A percentile compares a stretch with the other conserved stretches of the same genome.
phyloP scores from a whole-genome alignment of 2,329 filamentous ascomycete genomes.

The Geosmithia putterillii region DNA sequence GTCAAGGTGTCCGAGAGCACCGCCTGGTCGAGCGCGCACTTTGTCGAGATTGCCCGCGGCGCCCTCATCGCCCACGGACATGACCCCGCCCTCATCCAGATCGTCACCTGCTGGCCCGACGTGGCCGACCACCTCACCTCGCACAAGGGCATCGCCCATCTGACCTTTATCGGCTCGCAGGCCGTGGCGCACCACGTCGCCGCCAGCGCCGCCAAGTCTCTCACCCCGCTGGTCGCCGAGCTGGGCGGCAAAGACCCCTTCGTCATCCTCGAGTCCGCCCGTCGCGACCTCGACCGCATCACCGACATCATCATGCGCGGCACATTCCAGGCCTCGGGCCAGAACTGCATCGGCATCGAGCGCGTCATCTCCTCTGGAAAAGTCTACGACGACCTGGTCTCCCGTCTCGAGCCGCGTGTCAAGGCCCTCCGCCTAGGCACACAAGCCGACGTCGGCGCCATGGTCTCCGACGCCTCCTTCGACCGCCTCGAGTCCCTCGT shows the following conservation, averaged over 20 bases:
- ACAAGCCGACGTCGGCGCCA: slow-evolving; percentile 72
- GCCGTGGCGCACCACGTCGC: slow-evolving; percentile 82
- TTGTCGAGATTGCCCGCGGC: slow-evolving; percentile 62
- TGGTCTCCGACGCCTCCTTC: slow-evolving; percentile 74
- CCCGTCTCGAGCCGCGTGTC: slow-evolving; percentile 62
- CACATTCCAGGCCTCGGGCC: slow-evolving; percentile 87
- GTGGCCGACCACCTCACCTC: slow-evolving; percentile 73
- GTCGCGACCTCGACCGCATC: slow-evolving; percentile 54
- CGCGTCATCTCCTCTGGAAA: slow-evolving; percentile 70
- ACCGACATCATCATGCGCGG: slow-evolving; percentile 78
- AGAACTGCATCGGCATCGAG: slow-evolving; percentile 97
- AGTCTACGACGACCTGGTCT: slow-evolving; percentile 64
- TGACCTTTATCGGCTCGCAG: slow-evolving; percentile 86
- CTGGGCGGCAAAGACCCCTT: slow-evolving; percentile 92
- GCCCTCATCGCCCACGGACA: slow-evolving; percentile 77
- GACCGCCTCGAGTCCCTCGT: slow-evolving; percentile 65
- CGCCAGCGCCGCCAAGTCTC: slow-evolving; percentile 66
- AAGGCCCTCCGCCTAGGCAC: slow-evolving; percentile 64
- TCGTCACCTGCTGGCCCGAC: slow-evolving; percentile 76
- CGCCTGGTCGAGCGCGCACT: slow-evolving; percentile 82
- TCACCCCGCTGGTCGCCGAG: slow-evolving; percentile 86
- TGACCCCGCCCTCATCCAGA: slow-evolving; percentile 70
- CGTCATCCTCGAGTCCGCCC: slow-evolving; percentile 71
- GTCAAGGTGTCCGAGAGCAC: slow-evolving; percentile 95
- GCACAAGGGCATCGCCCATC: slow-evolving; percentile 71